A percentile compares a stretch with the other conserved stretches of the same genome.
Evolutionary conservation across 2,329 filamentous ascomycete species (phyloP).

Genomic region (Penicillium sp.): DNA sequence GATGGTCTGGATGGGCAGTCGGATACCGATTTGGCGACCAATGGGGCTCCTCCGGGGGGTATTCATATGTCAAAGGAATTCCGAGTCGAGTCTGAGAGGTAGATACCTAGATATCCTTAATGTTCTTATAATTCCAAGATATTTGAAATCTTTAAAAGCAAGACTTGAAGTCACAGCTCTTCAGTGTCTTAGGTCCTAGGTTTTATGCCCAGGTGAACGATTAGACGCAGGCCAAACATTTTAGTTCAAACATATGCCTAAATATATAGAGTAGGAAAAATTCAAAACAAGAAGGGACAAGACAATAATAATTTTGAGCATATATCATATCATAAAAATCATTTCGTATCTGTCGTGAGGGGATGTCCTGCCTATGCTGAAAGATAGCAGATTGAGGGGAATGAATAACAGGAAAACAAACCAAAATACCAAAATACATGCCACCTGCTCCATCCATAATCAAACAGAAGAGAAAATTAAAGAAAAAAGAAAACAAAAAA

Average conservation of each 20-base stretch:
- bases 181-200: background rate
- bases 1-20: background rate
- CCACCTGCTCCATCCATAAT: background rate
- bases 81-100: background rate
- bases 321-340: constrained; percentile 3
- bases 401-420: background rate
- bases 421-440: background rate
- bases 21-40: background rate
- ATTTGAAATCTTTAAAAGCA: too few species aligned
- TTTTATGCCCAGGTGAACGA: background rate
- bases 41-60: background rate
- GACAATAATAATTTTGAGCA: constrained; percentile 1
- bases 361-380: background rate
- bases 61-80: background rate
- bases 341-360: constrained; percentile 13
- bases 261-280: background rate
- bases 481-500: background rate
- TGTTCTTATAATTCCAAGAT: rapidly evolving
- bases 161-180: background rate
- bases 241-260: too few species aligned
- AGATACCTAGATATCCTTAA: background rate
- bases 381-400: background rate
- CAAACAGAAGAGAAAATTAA: background rate
- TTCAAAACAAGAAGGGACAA: background rate
- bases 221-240: too few species aligned